A percentile compares a stretch with the other conserved stretches of the same genome.
Conservation (phyloP, 2,329 filamentous ascomycete genomes). For the Cucurbitaria berberidis region DNA sequence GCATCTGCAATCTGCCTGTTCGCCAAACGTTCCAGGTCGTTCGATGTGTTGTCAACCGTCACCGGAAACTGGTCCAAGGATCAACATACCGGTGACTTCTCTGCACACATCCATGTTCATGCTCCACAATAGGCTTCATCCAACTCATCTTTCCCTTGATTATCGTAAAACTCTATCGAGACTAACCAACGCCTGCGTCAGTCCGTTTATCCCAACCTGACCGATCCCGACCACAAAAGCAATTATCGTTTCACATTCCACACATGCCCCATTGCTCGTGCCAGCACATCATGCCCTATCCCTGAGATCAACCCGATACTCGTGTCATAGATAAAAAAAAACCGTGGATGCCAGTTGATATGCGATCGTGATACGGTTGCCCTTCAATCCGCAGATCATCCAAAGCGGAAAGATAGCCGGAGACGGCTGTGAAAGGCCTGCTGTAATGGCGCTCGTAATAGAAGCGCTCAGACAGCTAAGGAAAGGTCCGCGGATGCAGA, state of each 20-base stretch:
- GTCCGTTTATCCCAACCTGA: conserved; percentile 31
- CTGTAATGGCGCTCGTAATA: conserved; percentile 5
- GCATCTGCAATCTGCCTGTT: conserved; percentile 7
- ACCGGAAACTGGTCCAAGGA: conserved; percentile 21
- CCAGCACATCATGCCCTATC: conserved; percentile 14
- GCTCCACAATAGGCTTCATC: conserved; percentile 16
- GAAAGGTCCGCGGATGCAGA: conserved; percentile 8
- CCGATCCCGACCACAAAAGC: conserved; percentile 31
- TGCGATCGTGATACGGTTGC: conserved; percentile 11
- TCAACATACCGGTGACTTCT: conserved; percentile 22
- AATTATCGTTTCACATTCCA: conserved; percentile 26
- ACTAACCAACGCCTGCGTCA: conserved; percentile 43
- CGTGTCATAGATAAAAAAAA: conserved; percentile 13
- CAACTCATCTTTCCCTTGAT: conserved; percentile 29
- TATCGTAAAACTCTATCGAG: conserved; percentile 29
- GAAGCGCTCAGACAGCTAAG: conserved; percentile 6
- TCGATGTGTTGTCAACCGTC: conserved; percentile 18
- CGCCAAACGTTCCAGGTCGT: conserved; percentile 12
- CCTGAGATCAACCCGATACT: conserved; percentile 10
- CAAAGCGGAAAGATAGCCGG: conserved; percentile 21
- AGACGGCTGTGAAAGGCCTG: conserved; percentile 22
- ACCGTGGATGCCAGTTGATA: conserved; percentile 12
- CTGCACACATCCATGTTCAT: conserved; percentile 27
- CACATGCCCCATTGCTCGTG: conserved; percentile 13
- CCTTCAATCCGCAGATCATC: conserved; percentile 22